These are phyloP conservation scores for Chondrus crispus DNA, from an alignment of 23 red algal species.

Conservation along the genomic window DNA sequence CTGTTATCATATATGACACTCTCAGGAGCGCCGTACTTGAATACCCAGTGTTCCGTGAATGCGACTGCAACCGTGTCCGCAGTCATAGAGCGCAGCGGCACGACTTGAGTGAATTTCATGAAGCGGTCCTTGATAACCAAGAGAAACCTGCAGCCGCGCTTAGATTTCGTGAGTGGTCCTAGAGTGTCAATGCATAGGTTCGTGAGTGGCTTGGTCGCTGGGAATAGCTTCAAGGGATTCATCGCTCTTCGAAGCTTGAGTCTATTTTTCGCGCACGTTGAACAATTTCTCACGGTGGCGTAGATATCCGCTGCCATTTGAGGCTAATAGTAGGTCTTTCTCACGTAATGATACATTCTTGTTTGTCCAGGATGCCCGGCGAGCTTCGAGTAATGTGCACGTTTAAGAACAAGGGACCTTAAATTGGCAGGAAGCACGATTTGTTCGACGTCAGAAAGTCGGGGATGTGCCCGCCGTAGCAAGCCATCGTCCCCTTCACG, in stretches of 20 bases:
- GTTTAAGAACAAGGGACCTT: too few species aligned
- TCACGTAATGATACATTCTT: neutral
- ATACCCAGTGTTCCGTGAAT: neutral
- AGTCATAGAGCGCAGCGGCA: neutral
- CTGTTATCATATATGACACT: neutral
- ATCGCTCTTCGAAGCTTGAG: neutral
- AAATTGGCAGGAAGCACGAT: neutral
- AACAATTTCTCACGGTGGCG: neutral
- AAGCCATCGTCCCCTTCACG: neutral
- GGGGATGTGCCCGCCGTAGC: neutral
- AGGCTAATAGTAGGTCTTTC: neutral
- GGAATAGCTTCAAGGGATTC: neutral
- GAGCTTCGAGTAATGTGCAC: neutral
- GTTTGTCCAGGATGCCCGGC: neutral
- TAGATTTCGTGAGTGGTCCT: neutral
- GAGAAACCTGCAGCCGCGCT: neutral
- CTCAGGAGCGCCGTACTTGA: neutral
- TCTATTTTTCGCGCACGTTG: neutral
- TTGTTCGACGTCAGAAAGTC: neutral
- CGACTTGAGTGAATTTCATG: neutral
- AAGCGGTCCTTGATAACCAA: neutral
- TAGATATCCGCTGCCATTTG: neutral
- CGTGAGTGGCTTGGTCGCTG: neutral
- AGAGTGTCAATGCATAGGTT: neutral
- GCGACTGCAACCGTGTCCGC: neutral